A percentile compares a stretch with the other conserved stretches of the same genome.
These are phyloP conservation scores for Calonectria pseudoreteaudii DNA, from an alignment of 2,329 filamentous ascomycete species.

Conservation along the genomic window DNA sequence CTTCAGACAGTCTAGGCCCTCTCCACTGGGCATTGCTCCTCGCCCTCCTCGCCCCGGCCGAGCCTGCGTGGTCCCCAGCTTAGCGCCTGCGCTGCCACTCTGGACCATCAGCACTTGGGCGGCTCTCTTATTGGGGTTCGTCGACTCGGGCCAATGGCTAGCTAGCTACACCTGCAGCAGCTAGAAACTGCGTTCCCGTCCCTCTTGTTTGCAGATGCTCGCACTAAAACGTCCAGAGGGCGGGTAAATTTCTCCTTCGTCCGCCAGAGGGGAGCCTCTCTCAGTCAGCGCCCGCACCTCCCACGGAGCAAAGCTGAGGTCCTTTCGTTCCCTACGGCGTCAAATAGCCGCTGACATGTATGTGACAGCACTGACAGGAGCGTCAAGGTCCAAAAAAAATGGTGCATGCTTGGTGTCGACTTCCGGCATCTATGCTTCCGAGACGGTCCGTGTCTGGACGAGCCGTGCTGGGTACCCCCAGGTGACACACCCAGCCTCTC, in stretches of 20 bases:
- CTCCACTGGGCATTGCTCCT: neutral
- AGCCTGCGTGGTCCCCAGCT: neutral
- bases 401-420: slow-evolving; percentile 4
- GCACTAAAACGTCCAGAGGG: neutral
- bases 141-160: neutral
- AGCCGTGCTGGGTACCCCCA: neutral
- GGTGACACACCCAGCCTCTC: neutral
- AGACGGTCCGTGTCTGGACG: slow-evolving; percentile 10
- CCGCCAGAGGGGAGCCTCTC: neutral
- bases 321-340: neutral
- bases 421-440: slow-evolving; percentile 15
- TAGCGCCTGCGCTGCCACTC: slow-evolving; percentile 7
- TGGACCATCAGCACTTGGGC: neutral
- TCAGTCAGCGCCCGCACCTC: neutral
- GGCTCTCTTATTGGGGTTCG: neutral
- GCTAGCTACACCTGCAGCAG: neutral
- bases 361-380: neutral
- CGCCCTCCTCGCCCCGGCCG: neutral
- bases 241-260: neutral
- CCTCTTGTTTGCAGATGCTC: neutral
- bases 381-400: neutral
- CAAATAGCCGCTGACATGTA: neutral
- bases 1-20: neutral
- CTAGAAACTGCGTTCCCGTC: neutral
- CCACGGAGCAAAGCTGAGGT: neutral